A percentile compares a stretch with the other conserved stretches of the same genome.
Conservation (phyloP, 1,284 basidiomycete species). For the Vanrija sp. region DNA sequence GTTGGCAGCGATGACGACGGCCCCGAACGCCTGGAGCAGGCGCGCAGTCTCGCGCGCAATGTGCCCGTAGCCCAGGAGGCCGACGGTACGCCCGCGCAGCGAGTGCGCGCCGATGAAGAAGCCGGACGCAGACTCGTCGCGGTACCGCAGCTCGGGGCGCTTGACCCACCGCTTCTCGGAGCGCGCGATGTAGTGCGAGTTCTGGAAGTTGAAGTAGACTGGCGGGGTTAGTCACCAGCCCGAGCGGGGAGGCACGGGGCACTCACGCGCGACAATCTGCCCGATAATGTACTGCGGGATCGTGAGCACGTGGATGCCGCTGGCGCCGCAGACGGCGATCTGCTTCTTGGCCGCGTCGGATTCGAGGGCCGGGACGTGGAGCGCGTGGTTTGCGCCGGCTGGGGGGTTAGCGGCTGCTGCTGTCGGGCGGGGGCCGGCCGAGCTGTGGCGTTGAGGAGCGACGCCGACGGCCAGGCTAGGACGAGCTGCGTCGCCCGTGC, state of each 20-base stretch:
- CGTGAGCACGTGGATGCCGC: constrained; percentile 40
- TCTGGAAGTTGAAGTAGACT: constrained; percentile 35
- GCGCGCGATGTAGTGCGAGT: constrained; percentile 23
- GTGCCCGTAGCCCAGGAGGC: constrained; percentile 28
- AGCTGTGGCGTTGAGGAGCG: too few relatives aligned
- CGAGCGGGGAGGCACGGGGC: not conserved
- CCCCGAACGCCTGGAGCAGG: constrained; percentile 38
- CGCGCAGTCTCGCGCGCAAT: constrained; percentile 45
- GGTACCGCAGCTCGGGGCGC: constrained; percentile 13
- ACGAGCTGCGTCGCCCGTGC: too few relatives aligned
- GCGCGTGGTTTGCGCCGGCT: constrained; percentile 39
- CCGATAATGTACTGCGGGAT: constrained; percentile 45
- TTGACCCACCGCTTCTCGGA: constrained; percentile 18
- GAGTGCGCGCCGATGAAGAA: constrained; percentile 2
- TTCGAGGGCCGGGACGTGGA: constrained; percentile 24
- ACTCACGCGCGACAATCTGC: constrained; percentile 33
- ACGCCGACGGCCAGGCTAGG: too few relatives aligned
- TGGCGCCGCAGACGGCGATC: constrained; percentile 30
- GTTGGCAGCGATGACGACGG: constrained; percentile 46
- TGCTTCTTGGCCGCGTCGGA: constrained; percentile 24
- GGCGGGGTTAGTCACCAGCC: not conserved
- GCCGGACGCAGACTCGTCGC: not conserved
- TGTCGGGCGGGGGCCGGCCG: too few relatives aligned
- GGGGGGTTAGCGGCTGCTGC: constrained; percentile 3
- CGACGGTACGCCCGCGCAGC: constrained; percentile 14